Base-by-base conservation (phyloP, 129 eudicot species). In the Scalesia atractyloides region DNA sequence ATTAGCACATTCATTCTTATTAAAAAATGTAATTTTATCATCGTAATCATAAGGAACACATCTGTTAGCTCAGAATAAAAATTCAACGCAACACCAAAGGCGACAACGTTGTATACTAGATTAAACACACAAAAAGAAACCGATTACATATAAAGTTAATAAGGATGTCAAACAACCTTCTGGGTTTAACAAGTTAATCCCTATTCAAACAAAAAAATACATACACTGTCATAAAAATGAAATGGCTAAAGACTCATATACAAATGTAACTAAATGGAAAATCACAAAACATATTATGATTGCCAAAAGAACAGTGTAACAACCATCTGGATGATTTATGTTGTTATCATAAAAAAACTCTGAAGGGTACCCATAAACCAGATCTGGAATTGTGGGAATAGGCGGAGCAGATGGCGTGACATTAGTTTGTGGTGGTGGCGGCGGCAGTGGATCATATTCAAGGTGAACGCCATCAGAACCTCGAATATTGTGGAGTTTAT, bases 321-420 rank as follows among this genome's bases (percentile, higher is more conserved):
- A 17, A 20, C 67, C 76, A 72, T 57, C 10, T 57, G 19, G 69
- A 24, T 17, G 36, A 30, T 73, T 61, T 7, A 24, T 8, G 4
- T 53, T 5, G 70, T 16, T 47, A 22, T 50, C 78, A 33, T 73
- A 50, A 5, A 24, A 50, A 5, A 24, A 24, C 50, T 73, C 24
- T 2, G 51, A 37, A 46, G 78, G 78, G 24, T 73, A 33, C n/a
- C 78, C 63, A 62, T 73, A 48, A 49, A 62, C 78, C 49, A 24
- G 22, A 47, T 73, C 39, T 2, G 41, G 43, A 33, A 39, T 13
- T 26, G 66, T 33, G 44, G 5, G 66, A 30, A 30, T 60, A 26
- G 66, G 43, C n/a, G 66, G 66, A 30, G 44, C 44, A 56, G 62
- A 54, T 20, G 34, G 61, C 33, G 0, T 54, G 52, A 13, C 22